A percentile compares a stretch with the other conserved stretches of the same genome.
Conservation (phyloP, 75 land plant genomes). For the Pinus taeda region DNA sequence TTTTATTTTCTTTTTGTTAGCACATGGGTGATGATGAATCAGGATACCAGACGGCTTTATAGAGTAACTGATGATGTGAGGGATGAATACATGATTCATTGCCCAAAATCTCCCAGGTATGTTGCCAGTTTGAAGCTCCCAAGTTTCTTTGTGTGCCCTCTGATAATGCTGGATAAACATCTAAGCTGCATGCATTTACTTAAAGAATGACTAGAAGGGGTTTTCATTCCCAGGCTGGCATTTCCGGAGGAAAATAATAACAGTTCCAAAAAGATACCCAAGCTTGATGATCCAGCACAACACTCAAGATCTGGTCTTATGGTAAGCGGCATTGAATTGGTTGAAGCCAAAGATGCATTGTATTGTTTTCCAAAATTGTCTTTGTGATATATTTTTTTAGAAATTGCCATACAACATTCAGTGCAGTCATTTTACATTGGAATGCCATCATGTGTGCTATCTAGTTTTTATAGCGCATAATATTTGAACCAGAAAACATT, state of each 20-base stretch:
- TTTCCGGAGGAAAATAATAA: constrained; percentile 67
- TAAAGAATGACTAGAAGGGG: neutral
- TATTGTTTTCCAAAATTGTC: neutral
- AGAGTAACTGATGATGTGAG: constrained; percentile 82
- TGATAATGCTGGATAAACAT: neutral
- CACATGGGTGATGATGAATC: constrained; percentile 99
- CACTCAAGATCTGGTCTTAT: constrained; percentile 51
- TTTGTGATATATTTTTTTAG: neutral
- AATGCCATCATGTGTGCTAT: neutral
- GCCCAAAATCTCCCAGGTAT: constrained; percentile 64
- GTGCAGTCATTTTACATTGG: neutral
- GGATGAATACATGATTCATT: constrained; percentile 51
- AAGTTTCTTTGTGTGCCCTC: neutral
- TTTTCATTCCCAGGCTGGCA: constrained; percentile 41
- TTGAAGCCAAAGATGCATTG: neutral
- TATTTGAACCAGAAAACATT: neutral
- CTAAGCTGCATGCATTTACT: neutral
- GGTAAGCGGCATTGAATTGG: constrained; percentile 32
- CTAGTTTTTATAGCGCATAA: neutral
- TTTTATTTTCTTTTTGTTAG: constrained; percentile 19
- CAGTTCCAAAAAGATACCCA: constrained; percentile 71
- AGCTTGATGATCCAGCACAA: constrained; percentile 68
- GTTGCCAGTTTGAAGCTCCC: neutral
- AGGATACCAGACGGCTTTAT: constrained; percentile 77
- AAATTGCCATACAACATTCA: neutral